Evolutionary conservation across 352 stramenopile genomes (phyloP), one percentile per base, ranked within the genome.

Genomic region (Blastocystis sp.): DNA sequence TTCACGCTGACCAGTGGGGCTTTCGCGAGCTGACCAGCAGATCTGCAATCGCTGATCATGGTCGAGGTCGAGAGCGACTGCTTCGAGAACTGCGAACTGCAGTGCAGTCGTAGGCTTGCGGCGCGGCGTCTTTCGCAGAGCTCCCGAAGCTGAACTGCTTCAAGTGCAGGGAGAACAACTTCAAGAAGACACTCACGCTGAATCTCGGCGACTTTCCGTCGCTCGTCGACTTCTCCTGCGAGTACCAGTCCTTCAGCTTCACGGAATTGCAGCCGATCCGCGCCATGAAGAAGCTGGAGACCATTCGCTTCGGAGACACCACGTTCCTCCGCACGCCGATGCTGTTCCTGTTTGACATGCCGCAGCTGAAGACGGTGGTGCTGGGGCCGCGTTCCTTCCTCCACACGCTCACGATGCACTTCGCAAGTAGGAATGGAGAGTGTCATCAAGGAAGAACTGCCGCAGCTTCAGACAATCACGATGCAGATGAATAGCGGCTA

Each of bases 191-290:
- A 9, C 18, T 38, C 1, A 36, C 21, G 32, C 24, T 78, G 24
- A 78, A 56, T 73, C 42, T 78, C 38, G 21, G 32, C 27, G 9
- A 40, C 24, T 61, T 78, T 18, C 67, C 36, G 21, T 78, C 67
- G 46, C 42, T 78, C n/a, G 67, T 78, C 6, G 67, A 78, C 7
- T 78, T 78, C 49, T 78, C 67, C 0, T 78, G 67, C 49, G 67
- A 59, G 21, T 24, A n/a, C 18, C 67, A 61, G 34, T 24, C 38
- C 32, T 78, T 78, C 57, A 29, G 36, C 4, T 27, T 36, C n/a
- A 56, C 42, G 24, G 42, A 78, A 1, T 46, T 78, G 24, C 36
- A 56, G 7, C 29, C 29, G 0, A n/a, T 75, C 21, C 24, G 24
- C n/a, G 14, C 21, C 29, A 24, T 78, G 42, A 38, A 14, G 21